Evolutionary conservation across 371 early-diverging fungal genomes (phyloP), one percentile per base, ranked within the genome.

Genomic region (Mucor velutinosus): DNA sequence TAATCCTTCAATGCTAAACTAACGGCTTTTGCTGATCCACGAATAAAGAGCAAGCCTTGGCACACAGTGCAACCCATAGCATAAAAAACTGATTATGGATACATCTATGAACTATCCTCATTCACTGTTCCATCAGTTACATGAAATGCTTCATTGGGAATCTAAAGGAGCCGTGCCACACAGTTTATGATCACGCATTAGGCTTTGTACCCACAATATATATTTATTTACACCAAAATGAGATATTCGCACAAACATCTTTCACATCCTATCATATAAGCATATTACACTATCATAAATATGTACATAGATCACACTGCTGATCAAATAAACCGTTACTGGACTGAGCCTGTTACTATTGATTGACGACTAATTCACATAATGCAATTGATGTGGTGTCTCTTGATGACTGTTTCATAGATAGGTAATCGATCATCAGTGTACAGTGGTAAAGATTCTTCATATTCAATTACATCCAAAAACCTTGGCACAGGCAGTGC

Each of bases 371-470:
- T 21, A 17, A 37, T 60, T 41, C 41, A 60, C 27, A 41, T 60
- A 25, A 60, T 41, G 29, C 60, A 60, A 27, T 60, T 60, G 6
- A 7, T 60, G 60, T 64, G 43, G 0, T 41, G 25, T 29, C 15
- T 47, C 11, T 47, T 19, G 8, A 47, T 47, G n/a, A 8, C 47
- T 2, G 47, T n/a, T 87, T 69, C 92, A 90, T 80, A 93, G 81
- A 79, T 62, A 68, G 74, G 94, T 86, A 49, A 70, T 89, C 76
- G 84, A 25, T 64, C 63, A 8, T 70, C 15, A 37, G 63, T 68
- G 27, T 79, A 79, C 0, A 67, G n/a, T 10, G 79, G 79, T 19
- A 76, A 56, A 10, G 67, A 51, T 10, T 79, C 73, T 55, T 76
- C 77, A 37, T 74, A 70, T 53, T 76, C 77, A 43, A 73, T 41